Percentiles rank a stretch among this genome's conserved stretches.
Evolutionary conservation across 495 filamentous ascomycete genomes (phyloP).

Genomic region (Pyronema domesticum): DNA sequence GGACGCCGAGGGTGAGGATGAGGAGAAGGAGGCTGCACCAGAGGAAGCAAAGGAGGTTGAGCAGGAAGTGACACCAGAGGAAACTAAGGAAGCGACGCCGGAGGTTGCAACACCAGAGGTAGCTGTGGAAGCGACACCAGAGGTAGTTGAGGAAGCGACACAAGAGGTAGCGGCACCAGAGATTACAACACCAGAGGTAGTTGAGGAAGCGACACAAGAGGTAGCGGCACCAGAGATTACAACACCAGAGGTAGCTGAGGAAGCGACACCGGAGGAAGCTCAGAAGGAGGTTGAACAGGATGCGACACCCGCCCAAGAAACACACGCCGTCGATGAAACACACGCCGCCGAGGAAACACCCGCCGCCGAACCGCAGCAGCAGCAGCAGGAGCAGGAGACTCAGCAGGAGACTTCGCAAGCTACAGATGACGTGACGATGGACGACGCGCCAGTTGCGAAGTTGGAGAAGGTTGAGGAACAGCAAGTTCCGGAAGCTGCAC

Average conservation of each 20-base stretch:
- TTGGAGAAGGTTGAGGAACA: background rate
- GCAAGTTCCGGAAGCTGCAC: background rate
- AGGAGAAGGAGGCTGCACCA: constrained; percentile 1
- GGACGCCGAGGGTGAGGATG: constrained; percentile 9
- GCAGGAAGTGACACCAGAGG: background rate
- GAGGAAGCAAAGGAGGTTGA: constrained; percentile 7
- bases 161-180: background rate
- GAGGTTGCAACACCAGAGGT: background rate
- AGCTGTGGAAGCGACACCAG: no score
- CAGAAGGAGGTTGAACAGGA: background rate
- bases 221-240: background rate
- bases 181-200: background rate
- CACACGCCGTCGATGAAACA: background rate
- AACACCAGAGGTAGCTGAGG: background rate
- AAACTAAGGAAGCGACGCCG: background rate
- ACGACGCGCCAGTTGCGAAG: background rate
- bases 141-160: background rate
- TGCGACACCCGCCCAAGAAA: background rate
- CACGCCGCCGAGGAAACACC: constrained; percentile 5
- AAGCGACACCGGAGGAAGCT: background rate
- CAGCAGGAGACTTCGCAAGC: constrained; percentile 1
- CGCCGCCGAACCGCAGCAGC: constrained; percentile 5
- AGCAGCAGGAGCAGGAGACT: constrained; percentile 6
- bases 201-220: background rate
- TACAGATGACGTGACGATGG: background rate